Conservation (phyloP, 345 rosid genomes). For the Eucalyptus microcorys region DNA sequence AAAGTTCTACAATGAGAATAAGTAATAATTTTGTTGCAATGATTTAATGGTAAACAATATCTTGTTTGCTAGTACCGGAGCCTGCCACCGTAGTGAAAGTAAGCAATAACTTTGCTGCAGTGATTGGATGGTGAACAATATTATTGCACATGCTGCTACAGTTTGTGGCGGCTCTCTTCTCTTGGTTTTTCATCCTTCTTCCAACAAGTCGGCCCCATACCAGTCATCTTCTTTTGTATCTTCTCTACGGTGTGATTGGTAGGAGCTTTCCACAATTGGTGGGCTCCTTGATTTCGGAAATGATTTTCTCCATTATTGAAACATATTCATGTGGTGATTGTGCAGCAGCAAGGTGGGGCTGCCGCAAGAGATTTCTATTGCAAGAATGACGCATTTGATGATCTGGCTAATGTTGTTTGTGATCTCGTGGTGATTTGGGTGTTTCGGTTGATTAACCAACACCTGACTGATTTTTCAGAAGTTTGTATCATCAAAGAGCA, state of each 20-base stretch:
- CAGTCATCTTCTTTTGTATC: background rate
- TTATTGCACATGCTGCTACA: background rate
- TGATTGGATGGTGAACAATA: too few relatives aligned
- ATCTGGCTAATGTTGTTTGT: background rate
- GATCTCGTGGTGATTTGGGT: background rate
- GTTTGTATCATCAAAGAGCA: background rate
- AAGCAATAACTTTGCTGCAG: too few relatives aligned
- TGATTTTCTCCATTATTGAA: too few relatives aligned
- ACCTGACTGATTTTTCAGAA: too few relatives aligned
- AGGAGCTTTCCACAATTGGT: background rate
- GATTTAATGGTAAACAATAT: too few relatives aligned
- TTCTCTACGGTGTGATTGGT: background rate
- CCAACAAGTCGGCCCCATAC: background rate
- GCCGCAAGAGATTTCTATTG: too few relatives aligned
- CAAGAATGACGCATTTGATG: background rate
- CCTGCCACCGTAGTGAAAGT: too few relatives aligned
- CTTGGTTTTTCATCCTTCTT: background rate
- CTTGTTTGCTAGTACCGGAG: too few relatives aligned
- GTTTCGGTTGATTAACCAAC: accelerated
- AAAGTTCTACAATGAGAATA: too few relatives aligned
- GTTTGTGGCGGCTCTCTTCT: background rate
- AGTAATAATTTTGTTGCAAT: too few relatives aligned
- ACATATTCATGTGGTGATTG: too few relatives aligned
- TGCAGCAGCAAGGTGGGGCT: too few relatives aligned
- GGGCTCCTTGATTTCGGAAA: background rate